Evolutionary conservation across 2,329 filamentous ascomycete genomes (phyloP).

Genomic region (Cladosporium sp.): DNA sequence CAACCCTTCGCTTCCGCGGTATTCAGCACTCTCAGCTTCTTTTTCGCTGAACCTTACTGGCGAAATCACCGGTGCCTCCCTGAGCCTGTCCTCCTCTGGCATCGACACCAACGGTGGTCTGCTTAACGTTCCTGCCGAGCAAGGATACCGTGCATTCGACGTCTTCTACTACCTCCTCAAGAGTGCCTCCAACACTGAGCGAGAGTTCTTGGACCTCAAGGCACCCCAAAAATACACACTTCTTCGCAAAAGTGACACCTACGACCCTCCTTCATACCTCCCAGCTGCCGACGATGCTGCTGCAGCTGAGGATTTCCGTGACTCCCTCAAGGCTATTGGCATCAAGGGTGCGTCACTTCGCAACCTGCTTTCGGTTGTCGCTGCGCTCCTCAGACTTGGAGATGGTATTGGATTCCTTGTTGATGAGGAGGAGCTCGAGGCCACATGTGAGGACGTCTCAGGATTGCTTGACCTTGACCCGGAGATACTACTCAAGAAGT

Average conservation of each 20-base stretch:
- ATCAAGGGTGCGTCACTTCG: slow-evolving; percentile 83
- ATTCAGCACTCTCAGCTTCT: slow-evolving; percentile 74
- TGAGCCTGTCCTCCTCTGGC: slow-evolving; percentile 80
- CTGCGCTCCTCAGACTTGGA: slow-evolving; percentile 84
- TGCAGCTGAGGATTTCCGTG: slow-evolving; percentile 86
- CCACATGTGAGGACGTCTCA: slow-evolving; percentile 85
- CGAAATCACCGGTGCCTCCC: slow-evolving; percentile 67
- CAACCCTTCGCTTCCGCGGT: slow-evolving; percentile 78
- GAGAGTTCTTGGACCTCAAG: slow-evolving; percentile 81
- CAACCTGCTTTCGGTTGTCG: slow-evolving; percentile 78
- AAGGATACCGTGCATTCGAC: slow-evolving; percentile 88
- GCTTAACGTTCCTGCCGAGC: slow-evolving; percentile 70
- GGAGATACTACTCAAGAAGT: slow-evolving; percentile 71
- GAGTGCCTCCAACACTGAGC: slow-evolving; percentile 80
- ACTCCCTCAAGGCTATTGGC: slow-evolving; percentile 82
- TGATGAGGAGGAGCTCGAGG: slow-evolving; percentile 78
- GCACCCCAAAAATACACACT: slow-evolving; percentile 72
- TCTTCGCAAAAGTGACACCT: slow-evolving; percentile 78
- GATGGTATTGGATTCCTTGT: slow-evolving; percentile 82
- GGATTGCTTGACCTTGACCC: slow-evolving; percentile 82
- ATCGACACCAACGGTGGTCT: slow-evolving; percentile 80
- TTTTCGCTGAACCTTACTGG: slow-evolving; percentile 79
- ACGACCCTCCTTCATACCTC: slow-evolving; percentile 78
- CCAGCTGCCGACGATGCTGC: slow-evolving; percentile 90
- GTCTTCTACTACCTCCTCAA: slow-evolving; percentile 97